Conservation (phyloP, 2,329 filamentous ascomycete genomes). For the Drechslera avenae region DNA sequence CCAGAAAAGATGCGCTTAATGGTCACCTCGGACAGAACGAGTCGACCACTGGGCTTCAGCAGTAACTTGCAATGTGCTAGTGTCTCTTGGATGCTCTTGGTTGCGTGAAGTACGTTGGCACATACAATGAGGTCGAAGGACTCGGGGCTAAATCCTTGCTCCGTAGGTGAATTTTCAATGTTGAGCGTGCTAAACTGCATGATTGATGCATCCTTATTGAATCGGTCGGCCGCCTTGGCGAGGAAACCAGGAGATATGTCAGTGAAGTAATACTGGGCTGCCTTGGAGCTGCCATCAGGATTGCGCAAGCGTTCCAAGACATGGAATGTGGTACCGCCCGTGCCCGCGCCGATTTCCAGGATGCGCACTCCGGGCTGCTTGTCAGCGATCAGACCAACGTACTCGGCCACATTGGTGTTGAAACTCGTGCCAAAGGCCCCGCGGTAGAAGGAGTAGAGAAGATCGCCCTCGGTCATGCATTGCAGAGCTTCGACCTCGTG, state of each 20-base stretch:
- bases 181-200: constrained; percentile 11
- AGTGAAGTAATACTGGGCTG: constrained; percentile 9
- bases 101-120: constrained; percentile 9
- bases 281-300: constrained; percentile 5
- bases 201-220: constrained; percentile 3
- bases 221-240: constrained; percentile 6
- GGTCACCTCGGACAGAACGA: constrained; percentile 10
- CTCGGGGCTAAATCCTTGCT: constrained; percentile 9
- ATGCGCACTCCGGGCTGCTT: constrained; percentile 8
- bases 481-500: constrained; percentile 11
- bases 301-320: constrained; percentile 10
- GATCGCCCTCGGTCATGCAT: constrained; percentile 12
- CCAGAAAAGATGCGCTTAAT: constrained; percentile 13
- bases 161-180: constrained; percentile 4
- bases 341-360: constrained; percentile 12
- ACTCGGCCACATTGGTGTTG: constrained; percentile 10
- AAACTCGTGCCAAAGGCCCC: constrained; percentile 11
- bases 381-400: constrained; percentile 9
- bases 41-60: constrained; percentile 5
- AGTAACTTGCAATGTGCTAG: constrained; percentile 6
- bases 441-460: constrained; percentile 8
- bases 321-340: constrained; percentile 9
- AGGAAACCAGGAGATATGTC: constrained; percentile 13
- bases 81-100: constrained; percentile 9
- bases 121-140: constrained; percentile 8